Conservation (phyloP, 108 stramenopile genomes). For the Discostella pseudostelligera region DNA sequence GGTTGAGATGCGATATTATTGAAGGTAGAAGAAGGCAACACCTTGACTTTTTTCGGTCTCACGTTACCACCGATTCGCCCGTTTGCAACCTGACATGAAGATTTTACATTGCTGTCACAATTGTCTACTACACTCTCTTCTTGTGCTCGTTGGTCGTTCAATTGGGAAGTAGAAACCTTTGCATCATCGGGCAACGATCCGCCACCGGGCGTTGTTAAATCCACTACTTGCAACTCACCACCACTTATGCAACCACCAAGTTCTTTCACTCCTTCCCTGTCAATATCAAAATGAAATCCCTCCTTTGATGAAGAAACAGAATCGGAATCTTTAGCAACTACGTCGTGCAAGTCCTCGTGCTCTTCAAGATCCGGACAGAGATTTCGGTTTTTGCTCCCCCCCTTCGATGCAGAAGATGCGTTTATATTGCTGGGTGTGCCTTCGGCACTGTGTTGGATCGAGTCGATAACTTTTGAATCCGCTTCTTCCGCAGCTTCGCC, state of each 20-base stretch:
- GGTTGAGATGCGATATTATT: too few relatives aligned
- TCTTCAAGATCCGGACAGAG: neutral
- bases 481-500: constrained; percentile 21
- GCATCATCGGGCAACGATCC: neutral
- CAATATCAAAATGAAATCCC: constrained; percentile 34
- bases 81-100: too few relatives aligned
- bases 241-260: constrained; percentile 21
- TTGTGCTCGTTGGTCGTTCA: neutral
- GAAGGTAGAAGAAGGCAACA: too few relatives aligned
- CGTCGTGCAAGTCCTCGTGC: neutral
- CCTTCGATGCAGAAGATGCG: neutral
- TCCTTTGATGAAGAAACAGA: neutral
- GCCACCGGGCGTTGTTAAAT: neutral
- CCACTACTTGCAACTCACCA: neutral
- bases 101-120: too few relatives aligned
- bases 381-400: too few relatives aligned
- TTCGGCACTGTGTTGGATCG: neutral
- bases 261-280: constrained; percentile 35
- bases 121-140: too few relatives aligned
- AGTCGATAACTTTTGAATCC: neutral
- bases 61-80: too few relatives aligned
- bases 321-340: neutral
- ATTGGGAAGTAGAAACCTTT: neutral
- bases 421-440: neutral
- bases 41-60: too few relatives aligned